A percentile compares a stretch with the other conserved stretches of the same genome.
Conservation (phyloP, 441 rosid species). For the Brassica balearica region DNA sequence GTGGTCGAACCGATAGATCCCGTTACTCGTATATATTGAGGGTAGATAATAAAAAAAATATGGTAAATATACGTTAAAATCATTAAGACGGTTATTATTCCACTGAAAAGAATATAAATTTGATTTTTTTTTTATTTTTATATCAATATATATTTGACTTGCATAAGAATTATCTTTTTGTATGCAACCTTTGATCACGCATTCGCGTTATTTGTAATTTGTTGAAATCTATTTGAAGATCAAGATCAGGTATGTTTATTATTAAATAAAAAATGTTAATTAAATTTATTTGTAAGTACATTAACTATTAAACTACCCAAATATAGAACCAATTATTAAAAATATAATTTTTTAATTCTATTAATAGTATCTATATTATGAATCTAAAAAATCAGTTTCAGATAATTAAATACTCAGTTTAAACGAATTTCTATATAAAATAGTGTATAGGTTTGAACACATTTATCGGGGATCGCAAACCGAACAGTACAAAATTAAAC, state of each 20-base stretch:
- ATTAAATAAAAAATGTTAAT: too few species aligned
- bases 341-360: too few species aligned
- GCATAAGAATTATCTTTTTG: not conserved
- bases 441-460: too few species aligned
- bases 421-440: too few species aligned
- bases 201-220: not conserved
- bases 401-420: not conserved
- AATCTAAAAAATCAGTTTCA: not conserved
- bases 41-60: not conserved
- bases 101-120: not conserved
- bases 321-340: not conserved
- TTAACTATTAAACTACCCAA: not conserved
- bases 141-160: not conserved
- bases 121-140: not conserved
- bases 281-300: not conserved
- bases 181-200: not conserved
- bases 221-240: not conserved
- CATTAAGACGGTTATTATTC: not conserved
- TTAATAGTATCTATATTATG: too few species aligned
- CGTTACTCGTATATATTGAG: not conserved
- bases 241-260: not conserved
- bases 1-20: not conserved
- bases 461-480: too few species aligned
- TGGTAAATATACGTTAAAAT: too few species aligned
- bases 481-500: too few species aligned